Conservation (phyloP, 2,329 filamentous ascomycete species). For the Tolypocladium album region DNA sequence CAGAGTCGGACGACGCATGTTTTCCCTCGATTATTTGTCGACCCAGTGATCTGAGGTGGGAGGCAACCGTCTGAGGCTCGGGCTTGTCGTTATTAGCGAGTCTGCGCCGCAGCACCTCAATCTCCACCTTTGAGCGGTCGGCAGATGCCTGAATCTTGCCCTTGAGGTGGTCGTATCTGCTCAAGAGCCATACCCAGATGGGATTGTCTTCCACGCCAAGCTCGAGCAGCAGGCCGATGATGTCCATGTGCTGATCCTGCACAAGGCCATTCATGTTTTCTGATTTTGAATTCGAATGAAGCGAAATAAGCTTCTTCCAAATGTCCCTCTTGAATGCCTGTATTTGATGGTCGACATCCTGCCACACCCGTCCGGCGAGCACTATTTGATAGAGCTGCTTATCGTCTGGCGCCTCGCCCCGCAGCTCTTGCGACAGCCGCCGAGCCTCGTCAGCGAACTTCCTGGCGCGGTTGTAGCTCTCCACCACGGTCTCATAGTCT, state of each 20-base stretch:
- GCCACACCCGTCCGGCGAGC: slow-evolving; percentile 88
- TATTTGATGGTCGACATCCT: slow-evolving; percentile 81
- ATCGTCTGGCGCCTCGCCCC: slow-evolving; percentile 54
- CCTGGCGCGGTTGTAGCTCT: slow-evolving; percentile 77
- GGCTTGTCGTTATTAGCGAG: slow-evolving; percentile 68
- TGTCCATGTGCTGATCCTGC: slow-evolving; percentile 80
- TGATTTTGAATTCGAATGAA: slow-evolving; percentile 45
- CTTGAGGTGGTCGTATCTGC: slow-evolving; percentile 81
- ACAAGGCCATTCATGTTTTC: slow-evolving; percentile 38
- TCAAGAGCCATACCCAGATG: slow-evolving; percentile 91
- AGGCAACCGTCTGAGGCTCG: slow-evolving; percentile 55
- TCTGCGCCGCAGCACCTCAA: slow-evolving; percentile 78
- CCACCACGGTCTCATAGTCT: slow-evolving; percentile 79
- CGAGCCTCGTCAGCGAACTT: slow-evolving; percentile 71
- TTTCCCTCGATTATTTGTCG: slow-evolving; percentile 55
- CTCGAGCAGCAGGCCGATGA: slow-evolving; percentile 83
- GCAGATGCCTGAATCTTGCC: slow-evolving; percentile 70
- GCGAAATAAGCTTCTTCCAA: slow-evolving; percentile 69
- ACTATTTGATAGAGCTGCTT: slow-evolving; percentile 77
- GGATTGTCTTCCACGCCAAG: slow-evolving; percentile 92
- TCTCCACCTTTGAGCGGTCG: slow-evolving; percentile 81
- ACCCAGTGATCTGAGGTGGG: slow-evolving; percentile 64
- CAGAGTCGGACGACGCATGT: slow-evolving; percentile 58
- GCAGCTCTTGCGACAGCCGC: slow-evolving; percentile 48
- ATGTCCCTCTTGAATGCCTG: slow-evolving; percentile 79